A percentile compares a stretch with the other conserved stretches of the same genome.
Conservation (phyloP, 805 yeast genomes). For the Starmerella vitae region DNA sequence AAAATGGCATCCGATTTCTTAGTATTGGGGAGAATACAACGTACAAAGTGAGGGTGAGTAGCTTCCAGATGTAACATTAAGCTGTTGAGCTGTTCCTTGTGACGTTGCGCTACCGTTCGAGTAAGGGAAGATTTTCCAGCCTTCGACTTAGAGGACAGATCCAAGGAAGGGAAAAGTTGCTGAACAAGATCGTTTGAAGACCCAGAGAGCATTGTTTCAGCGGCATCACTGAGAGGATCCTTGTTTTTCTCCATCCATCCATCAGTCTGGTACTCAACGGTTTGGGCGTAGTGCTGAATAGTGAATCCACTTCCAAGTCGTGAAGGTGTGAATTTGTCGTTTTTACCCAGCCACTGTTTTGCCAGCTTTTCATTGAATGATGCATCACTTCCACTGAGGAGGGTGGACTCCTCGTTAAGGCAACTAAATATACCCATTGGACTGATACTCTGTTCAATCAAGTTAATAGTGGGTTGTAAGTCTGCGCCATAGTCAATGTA, state of each 20-base stretch:
- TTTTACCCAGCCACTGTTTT: constrained; percentile 43
- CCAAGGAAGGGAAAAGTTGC: constrained; percentile 34
- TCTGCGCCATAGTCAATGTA: constrained; percentile 92
- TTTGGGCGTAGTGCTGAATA: constrained; percentile 87
- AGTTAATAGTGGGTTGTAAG: constrained; percentile 82
- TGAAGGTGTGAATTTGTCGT: constrained; percentile 54
- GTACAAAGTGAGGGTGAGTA: constrained; percentile 92
- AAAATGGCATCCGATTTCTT: constrained; percentile 56
- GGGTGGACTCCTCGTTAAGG: constrained; percentile 87
- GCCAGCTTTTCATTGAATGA: constrained; percentile 72
- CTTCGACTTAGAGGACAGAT: constrained; percentile 4
- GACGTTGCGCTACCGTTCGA: constrained; percentile 76
- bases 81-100: constrained; percentile 65
- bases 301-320: constrained; percentile 66
- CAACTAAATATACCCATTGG: constrained; percentile 68
- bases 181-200: constrained; percentile 48
- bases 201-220: constrained; percentile 44
- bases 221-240: constrained; percentile 76
- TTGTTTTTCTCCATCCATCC: constrained; percentile 92
- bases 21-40: constrained; percentile 87
- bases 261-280: constrained; percentile 82
- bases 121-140: constrained; percentile 29
- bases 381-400: constrained; percentile 77
- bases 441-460: constrained; percentile 54
- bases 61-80: constrained; percentile 58